A percentile compares a stretch with the other conserved stretches of the same genome.
phyloP scores from a whole-genome alignment of 441 rosid genomes.

The Brassica hybrid region DNA sequence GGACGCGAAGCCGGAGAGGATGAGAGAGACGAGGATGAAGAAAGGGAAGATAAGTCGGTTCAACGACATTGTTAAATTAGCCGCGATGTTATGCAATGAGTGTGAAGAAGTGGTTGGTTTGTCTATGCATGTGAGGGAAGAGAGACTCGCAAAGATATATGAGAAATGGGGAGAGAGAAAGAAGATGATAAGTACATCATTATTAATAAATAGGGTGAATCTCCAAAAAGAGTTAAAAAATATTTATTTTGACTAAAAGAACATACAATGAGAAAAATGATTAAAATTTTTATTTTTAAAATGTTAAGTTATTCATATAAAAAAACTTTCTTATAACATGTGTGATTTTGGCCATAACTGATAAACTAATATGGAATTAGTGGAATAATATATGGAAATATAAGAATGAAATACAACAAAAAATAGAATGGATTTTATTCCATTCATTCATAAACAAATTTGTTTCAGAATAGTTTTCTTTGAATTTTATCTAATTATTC shows the following conservation, averaged over 20 bases:
- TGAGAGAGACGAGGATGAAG: neutral
- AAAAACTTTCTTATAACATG: too few relatives aligned
- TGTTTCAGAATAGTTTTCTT: too few relatives aligned
- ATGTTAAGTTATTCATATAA: too few relatives aligned
- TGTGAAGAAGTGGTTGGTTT: neutral
- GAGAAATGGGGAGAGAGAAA: neutral
- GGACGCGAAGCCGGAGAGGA: neutral
- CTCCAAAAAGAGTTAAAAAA: neutral
- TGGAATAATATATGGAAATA: too few relatives aligned
- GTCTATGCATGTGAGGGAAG: neutral
- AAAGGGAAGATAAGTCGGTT: neutral
- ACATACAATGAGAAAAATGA: neutral
- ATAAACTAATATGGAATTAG: too few relatives aligned
- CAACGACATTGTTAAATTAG: neutral
- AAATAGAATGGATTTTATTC: too few relatives aligned
- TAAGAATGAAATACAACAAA: too few relatives aligned
- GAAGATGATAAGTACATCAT: neutral
- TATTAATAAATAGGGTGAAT: neutral
- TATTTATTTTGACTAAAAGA: neutral
- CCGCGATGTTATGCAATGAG: neutral
- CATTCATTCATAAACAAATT: too few relatives aligned
- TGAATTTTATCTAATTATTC: too few relatives aligned
- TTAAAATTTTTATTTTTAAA: too few relatives aligned
- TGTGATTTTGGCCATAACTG: too few relatives aligned
- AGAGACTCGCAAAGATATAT: neutral